Conservation (phyloP, 495 filamentous ascomycete genomes). For the Thermothielavioides terrestris region DNA sequence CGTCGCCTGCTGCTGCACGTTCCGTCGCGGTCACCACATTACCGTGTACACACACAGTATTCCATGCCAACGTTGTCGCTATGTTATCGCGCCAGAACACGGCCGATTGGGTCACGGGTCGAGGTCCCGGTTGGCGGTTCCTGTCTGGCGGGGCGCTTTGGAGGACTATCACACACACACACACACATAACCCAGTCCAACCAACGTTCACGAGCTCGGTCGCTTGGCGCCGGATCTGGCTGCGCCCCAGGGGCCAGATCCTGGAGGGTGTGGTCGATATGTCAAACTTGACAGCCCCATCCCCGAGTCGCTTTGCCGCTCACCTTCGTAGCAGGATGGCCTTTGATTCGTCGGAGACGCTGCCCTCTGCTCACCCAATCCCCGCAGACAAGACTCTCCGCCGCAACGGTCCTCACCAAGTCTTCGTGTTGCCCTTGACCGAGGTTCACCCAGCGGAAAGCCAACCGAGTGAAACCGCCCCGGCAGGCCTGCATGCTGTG, state of each 20-base stretch:
- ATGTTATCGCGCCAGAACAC: background rate
- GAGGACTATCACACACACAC: background rate
- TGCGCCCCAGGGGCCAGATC: conserved; percentile 11
- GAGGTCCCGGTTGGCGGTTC: no score
- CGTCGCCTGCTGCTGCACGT: no score
- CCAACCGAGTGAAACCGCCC: conserved; percentile 1
- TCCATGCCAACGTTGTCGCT: no score
- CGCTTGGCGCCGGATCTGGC: conserved; percentile 13
- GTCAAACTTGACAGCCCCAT: background rate
- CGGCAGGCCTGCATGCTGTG: conserved; percentile 3
- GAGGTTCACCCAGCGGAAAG: conserved; percentile 10
- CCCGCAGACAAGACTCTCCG: background rate
- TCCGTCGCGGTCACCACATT: no score
- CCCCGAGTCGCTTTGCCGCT: background rate
- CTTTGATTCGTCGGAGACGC: conserved; percentile 7
- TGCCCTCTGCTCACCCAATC: background rate
- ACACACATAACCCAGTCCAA: no score
- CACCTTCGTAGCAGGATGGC: background rate
- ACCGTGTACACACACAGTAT: no score
- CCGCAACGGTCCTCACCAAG: background rate
- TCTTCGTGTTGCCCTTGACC: conserved; percentile 6
- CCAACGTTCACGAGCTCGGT: no score
- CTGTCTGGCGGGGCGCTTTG: background rate
- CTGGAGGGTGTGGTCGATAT: background rate
- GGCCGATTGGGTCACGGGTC: background rate